These are phyloP conservation scores for Coelastrella sp. DNA, from an alignment of 139 green algal species.

Conservation along the genomic window DNA sequence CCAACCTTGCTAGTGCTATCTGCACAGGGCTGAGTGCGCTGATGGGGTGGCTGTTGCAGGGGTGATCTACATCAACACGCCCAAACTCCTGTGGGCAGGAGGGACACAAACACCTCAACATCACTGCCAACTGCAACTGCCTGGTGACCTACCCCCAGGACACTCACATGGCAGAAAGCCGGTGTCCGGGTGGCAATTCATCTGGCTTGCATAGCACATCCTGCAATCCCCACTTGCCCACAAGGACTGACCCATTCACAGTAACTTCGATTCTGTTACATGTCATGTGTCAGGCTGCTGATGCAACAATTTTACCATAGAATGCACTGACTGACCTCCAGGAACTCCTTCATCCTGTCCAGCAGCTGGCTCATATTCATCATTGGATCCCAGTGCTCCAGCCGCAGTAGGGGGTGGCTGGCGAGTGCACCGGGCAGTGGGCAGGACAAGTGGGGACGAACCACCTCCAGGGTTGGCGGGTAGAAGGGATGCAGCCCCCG, in stretches of 20 bases:
- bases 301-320: background rate
- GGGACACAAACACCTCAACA: background rate
- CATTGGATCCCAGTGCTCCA: constrained; percentile 83
- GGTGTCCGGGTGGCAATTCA: too few relatives aligned
- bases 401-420: constrained; percentile 75
- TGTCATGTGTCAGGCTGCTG: too few relatives aligned
- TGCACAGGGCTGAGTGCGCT: constrained; percentile 65
- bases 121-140: too few relatives aligned
- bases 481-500: constrained; percentile 90
- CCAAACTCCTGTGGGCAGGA: constrained; percentile 55
- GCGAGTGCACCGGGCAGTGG: constrained; percentile 64
- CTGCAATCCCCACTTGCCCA: too few relatives aligned
- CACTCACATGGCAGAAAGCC: too few relatives aligned
- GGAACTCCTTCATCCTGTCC: constrained; percentile 70
- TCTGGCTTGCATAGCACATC: too few relatives aligned
- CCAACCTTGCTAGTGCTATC: constrained; percentile 55
- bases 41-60: constrained; percentile 58
- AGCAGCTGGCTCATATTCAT: constrained; percentile 59
- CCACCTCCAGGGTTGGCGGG: constrained; percentile 70
- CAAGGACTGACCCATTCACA: too few relatives aligned
- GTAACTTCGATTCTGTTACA: too few relatives aligned
- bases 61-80: constrained; percentile 68
- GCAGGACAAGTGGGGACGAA: constrained; percentile 61
- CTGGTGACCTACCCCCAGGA: too few relatives aligned
- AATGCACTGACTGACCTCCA: constrained; percentile 61